Conservation (phyloP, 257 asterid genomes). For the Nicotiana sylvestris region DNA sequence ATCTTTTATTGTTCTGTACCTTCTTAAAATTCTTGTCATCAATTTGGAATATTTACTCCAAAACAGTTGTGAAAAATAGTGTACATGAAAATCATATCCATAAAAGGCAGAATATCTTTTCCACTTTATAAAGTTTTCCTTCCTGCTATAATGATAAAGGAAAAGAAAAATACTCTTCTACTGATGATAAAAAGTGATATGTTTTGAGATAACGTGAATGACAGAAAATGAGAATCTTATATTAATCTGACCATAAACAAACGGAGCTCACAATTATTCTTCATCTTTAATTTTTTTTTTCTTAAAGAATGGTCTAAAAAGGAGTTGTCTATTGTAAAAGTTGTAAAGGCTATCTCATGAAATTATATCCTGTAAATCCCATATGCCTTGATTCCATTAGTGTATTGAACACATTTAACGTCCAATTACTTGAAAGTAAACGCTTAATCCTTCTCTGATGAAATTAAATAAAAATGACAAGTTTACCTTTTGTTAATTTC, state of each 20-base stretch:
- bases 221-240: conserved; percentile 4
- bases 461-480: too few species aligned
- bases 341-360: not conserved
- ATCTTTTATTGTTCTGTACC: not conserved
- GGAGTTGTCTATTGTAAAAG: not conserved
- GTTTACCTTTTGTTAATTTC: too few species aligned
- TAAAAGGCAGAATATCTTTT: conserved; percentile 9
- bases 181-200: conserved; percentile 9
- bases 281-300: not conserved
- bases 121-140: not conserved
- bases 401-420: not conserved
- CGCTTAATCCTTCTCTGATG: not conserved
- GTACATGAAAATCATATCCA: conserved; percentile 2
- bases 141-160: not conserved
- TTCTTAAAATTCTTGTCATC: not conserved
- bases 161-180: conserved; percentile 4
- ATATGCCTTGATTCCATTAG: not conserved
- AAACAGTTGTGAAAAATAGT: not conserved
- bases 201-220: conserved; percentile 12
- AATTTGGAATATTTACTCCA: conserved; percentile 1
- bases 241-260: not conserved
- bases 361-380: not conserved
- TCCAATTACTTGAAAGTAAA: not conserved
- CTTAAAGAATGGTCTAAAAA: conserved; percentile 1
- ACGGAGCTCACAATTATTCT: conserved; percentile 12